Base-by-base conservation (phyloP, 495 filamentous ascomycete species). In the Daldinia bambusicola region DNA sequence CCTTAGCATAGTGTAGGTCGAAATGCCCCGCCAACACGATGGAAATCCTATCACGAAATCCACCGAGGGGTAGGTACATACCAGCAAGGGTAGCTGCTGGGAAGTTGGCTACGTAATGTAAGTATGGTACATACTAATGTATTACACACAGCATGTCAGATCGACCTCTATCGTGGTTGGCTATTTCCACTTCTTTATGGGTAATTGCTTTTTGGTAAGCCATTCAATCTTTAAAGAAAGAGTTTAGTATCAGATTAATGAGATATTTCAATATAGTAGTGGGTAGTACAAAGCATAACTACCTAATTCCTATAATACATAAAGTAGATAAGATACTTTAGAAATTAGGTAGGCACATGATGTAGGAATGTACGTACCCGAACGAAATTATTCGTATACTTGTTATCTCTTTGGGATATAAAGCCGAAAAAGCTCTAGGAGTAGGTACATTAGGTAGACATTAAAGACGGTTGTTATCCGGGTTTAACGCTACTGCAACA, bases 1-100 rank as follows among this genome's bases (percentile, higher is more conserved):
- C 22, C 68, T 59, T 71, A 63, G 69, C 41, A 45, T 71, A n/a
- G 69, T 63, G 43, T 71, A 53, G 41, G n/a, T n/a, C n/a, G n/a
- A n/a, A 58, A 50, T 61, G 43, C 69, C 58, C 69, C 69, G 69
- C 69, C 58, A 58, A 71, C 69, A 59, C 45, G 62, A 14, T 53
- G 5, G 22, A 6, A 52, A 32, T 53, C 50, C 30, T 53, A 48
- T 48, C 43, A 8, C 18, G 30, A 52, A 32, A 53, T 37, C 22
- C 53, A 64, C 59, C 43, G 67, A 70, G 67, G 67, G 67, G 67
- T 56, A 63, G 26, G 26, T 64, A 53, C 45, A 14, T 58, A 16
- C 45, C 37, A 10, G 4, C 40, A 45, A 18, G 41, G 14, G 41
- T 43, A 3, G 26, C 26, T 26, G 26, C 3, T 26, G 1, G 26